Evolutionary conservation across 345 rosid genomes (phyloP).

Genomic region (Abelmoschus esculentus): DNA sequence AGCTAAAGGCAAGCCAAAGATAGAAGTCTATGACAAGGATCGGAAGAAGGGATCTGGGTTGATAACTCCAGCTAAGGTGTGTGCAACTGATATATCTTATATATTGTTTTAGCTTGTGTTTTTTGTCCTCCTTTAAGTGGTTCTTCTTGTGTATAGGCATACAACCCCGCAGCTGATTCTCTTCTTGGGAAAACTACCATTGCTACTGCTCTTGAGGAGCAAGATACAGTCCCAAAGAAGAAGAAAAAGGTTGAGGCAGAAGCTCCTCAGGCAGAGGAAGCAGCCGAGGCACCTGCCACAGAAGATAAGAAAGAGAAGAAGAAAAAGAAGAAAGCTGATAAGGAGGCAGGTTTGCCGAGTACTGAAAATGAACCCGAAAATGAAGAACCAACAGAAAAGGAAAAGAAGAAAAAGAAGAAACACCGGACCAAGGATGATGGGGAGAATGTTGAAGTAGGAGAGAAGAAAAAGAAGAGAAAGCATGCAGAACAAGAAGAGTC

Average conservation of each 20-base stretch:
- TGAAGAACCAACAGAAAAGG: not conserved
- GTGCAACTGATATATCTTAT: too few species aligned
- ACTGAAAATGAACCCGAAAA: not conserved
- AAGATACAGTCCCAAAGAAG: slow-evolving; percentile 8
- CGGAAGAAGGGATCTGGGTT: slow-evolving; percentile 39
- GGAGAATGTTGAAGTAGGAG: slow-evolving; percentile 4
- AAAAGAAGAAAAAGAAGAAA: slow-evolving; percentile 7
- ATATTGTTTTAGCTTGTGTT: too few species aligned
- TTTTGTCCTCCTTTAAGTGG: not conserved
- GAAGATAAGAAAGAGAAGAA: slow-evolving; percentile 39
- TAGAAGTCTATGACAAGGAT: slow-evolving; percentile 78
- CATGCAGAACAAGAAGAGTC: slow-evolving; percentile 4
- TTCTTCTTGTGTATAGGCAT: slow-evolving; percentile 31
- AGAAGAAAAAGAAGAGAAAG: slow-evolving; percentile 9
- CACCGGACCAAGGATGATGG: not conserved
- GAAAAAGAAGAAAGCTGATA: slow-evolving; percentile 38
- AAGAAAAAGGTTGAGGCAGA: slow-evolving; percentile 17
- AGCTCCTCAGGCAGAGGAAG: not conserved
- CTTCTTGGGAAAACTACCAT: slow-evolving; percentile 37
- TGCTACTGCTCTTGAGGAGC: not conserved
- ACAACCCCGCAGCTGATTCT: slow-evolving; percentile 70
- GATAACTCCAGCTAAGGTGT: too few species aligned
- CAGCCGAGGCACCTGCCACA: slow-evolving; percentile 20
- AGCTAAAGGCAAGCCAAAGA: slow-evolving; percentile 82
- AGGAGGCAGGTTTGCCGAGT: not conserved